Evolutionary conservation across 768 basidiomycete species (phyloP).

Genomic region (Cubamyces lactineus): DNA sequence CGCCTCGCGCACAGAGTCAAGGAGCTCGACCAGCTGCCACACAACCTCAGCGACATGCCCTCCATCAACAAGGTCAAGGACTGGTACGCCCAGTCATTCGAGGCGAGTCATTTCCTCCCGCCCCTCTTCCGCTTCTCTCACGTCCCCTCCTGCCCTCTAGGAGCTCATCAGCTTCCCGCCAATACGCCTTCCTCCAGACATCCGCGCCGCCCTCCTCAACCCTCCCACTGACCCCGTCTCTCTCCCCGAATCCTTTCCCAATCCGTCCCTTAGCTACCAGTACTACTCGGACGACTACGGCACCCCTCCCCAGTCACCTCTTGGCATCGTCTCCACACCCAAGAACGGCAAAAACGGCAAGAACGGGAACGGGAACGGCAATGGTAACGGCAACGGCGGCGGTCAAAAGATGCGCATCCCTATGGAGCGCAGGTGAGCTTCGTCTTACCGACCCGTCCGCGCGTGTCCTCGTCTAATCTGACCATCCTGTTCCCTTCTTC

Average conservation of each 20-base stretch:
- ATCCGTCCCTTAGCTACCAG: slow-evolving; percentile 66
- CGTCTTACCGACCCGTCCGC: not conserved
- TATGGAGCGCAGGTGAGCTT: slow-evolving; percentile 74
- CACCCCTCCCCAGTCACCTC: slow-evolving; percentile 12
- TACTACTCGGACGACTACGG: slow-evolving; percentile 40
- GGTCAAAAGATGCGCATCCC: slow-evolving; percentile 76
- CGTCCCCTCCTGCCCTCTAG: slow-evolving; percentile 43
- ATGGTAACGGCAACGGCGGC: slow-evolving; percentile 43
- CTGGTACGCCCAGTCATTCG: slow-evolving; percentile 99
- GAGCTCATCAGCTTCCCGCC: slow-evolving; percentile 88
- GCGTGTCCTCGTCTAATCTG: not conserved
- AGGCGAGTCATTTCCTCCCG: slow-evolving; percentile 55
- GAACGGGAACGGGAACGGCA: slow-evolving; percentile 38
- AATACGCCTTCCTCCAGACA: slow-evolving; percentile 65
- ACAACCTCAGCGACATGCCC: slow-evolving; percentile 88
- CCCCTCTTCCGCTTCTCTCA: not conserved
- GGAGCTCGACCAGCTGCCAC: slow-evolving; percentile 92
- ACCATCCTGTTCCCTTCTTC: slow-evolving; percentile 2
- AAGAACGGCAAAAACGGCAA: slow-evolving; percentile 33
- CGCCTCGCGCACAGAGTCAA: slow-evolving; percentile 94
- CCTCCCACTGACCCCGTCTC: slow-evolving; percentile 48
- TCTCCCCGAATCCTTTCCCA: slow-evolving; percentile 78
- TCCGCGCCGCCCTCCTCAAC: slow-evolving; percentile 67
- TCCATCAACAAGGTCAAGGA: slow-evolving; percentile 94
- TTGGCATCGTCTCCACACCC: slow-evolving; percentile 26